phyloP scores from a whole-genome alignment of 331 rosid genomes.

The Erythrophleum ivorense region DNA sequence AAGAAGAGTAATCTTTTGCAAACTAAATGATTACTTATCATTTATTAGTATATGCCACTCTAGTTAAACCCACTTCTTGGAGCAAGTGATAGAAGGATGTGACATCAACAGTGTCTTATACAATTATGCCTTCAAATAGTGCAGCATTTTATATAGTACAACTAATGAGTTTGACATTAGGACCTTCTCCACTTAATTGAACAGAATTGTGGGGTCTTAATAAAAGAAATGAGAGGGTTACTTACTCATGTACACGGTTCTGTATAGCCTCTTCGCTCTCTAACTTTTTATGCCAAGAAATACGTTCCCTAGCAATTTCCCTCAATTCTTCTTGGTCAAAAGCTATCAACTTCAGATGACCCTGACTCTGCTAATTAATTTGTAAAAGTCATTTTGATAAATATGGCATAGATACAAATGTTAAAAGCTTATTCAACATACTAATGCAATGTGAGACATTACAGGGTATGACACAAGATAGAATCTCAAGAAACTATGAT shows the following conservation, averaged over 20 bases:
- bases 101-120: conserved; percentile 17
- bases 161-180: conserved; percentile 3
- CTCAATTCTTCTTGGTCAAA: conserved; percentile 89
- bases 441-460: conserved; percentile 34
- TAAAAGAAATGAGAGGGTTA: conserved; percentile 31
- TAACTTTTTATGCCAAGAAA: conserved; percentile 89
- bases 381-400: conserved; percentile 36
- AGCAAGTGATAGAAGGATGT: not conserved
- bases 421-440: conserved; percentile 32
- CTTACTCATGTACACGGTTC: conserved; percentile 96
- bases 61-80: not conserved
- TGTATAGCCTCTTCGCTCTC: conserved; percentile 94
- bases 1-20: too few species aligned
- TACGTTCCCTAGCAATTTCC: conserved; percentile 87
- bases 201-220: conserved; percentile 9
- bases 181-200: conserved; percentile 25
- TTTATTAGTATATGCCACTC: not conserved
- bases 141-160: not conserved
- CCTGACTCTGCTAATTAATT: conserved; percentile 65
- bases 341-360: conserved; percentile 80
- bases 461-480: conserved; percentile 28
- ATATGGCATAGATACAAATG: conserved; percentile 22
- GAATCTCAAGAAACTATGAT: conserved; percentile 35
- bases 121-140: conserved; percentile 24
- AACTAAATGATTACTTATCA: not conserved